Evolutionary conservation across 2,329 filamentous ascomycete species (phyloP).

Genomic region (Nemania abortiva): DNA sequence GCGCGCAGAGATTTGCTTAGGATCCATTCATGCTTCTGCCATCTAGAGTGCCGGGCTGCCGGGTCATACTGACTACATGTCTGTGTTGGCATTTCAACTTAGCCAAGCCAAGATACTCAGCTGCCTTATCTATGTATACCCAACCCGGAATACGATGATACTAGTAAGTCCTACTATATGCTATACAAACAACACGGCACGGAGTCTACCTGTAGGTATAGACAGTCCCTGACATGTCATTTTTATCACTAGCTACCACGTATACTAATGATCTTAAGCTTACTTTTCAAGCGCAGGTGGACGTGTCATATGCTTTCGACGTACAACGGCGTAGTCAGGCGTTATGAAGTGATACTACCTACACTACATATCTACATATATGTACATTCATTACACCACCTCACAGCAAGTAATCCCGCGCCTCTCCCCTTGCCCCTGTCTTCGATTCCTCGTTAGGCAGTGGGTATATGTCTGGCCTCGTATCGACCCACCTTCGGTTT

Average conservation of each 20-base stretch:
- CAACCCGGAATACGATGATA: slow-evolving; percentile 12
- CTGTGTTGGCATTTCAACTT: slow-evolving; percentile 19
- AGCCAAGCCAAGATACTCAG: not conserved
- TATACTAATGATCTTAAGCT: slow-evolving; percentile 14
- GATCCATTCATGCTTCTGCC: not conserved
- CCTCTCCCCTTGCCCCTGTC: slow-evolving; percentile 28
- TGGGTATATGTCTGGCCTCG: slow-evolving; percentile 23
- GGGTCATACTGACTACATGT: slow-evolving; percentile 8
- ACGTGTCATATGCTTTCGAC: slow-evolving; percentile 16
- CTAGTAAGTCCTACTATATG: not conserved
- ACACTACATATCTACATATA: not conserved
- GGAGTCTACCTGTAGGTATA: slow-evolving; percentile 4
- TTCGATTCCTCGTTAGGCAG: slow-evolving; percentile 1
- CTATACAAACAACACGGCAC: not conserved
- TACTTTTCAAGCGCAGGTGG: slow-evolving; percentile 9
- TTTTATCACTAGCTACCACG: not conserved
- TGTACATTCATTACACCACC: not conserved
- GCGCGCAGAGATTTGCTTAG: not conserved
- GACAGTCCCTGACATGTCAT: slow-evolving; percentile 11
- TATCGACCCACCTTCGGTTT: slow-evolving; percentile 32
- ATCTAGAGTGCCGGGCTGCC: slow-evolving; percentile 9
- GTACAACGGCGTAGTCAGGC: slow-evolving; percentile 17
- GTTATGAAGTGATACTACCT: slow-evolving; percentile 12
- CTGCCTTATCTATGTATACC: slow-evolving; percentile 29
- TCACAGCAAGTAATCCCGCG: slow-evolving; percentile 2